phyloP scores from a whole-genome alignment of 805 yeast species.

The Candida alai region DNA sequence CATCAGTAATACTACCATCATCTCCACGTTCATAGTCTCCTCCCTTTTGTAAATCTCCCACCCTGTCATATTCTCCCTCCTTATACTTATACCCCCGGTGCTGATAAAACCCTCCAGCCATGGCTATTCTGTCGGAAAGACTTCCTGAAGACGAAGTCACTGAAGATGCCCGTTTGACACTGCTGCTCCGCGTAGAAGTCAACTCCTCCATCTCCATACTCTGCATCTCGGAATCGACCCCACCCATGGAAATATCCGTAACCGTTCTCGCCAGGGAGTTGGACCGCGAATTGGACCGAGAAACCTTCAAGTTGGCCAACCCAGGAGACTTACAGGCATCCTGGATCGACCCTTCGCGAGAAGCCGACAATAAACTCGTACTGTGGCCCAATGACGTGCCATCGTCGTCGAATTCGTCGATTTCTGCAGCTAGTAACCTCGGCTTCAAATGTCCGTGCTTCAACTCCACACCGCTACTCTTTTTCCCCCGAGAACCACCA shows the following conservation, averaged over 20 bases:
- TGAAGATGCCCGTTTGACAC: slow-evolving; percentile 17
- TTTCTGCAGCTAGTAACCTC: slow-evolving; percentile 69
- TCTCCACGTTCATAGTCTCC: slow-evolving; percentile 11
- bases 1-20: slow-evolving; percentile 1
- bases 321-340: too few species aligned
- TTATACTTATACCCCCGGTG: slow-evolving; percentile 36
- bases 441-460: slow-evolving; percentile 63
- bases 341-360: slow-evolving; percentile 5
- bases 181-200: slow-evolving; percentile 10
- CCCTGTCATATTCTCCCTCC: slow-evolving; percentile 19
- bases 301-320: too few species aligned
- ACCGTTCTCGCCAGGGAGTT: slow-evolving; percentile 29
- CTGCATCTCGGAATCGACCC: slow-evolving; percentile 6
- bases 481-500: slow-evolving; percentile 18
- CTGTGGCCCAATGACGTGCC: slow-evolving; percentile 8
- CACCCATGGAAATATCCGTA: slow-evolving; percentile 23
- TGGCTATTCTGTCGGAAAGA: slow-evolving; percentile 20
- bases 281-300: slow-evolving; percentile 15
- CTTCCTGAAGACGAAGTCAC: slow-evolving; percentile 28
- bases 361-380: slow-evolving; percentile 4
- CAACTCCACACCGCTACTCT: slow-evolving; percentile 47
- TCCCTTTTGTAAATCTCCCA: too few species aligned
- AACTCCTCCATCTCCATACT: not conserved
- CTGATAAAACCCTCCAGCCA: slow-evolving; percentile 33
- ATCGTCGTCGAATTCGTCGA: slow-evolving; percentile 48